Percentiles rank a stretch among this genome's conserved stretches.
Evolutionary conservation across 306 rosid genomes (phyloP).

Genomic region (Casuarina equisetifolia): DNA sequence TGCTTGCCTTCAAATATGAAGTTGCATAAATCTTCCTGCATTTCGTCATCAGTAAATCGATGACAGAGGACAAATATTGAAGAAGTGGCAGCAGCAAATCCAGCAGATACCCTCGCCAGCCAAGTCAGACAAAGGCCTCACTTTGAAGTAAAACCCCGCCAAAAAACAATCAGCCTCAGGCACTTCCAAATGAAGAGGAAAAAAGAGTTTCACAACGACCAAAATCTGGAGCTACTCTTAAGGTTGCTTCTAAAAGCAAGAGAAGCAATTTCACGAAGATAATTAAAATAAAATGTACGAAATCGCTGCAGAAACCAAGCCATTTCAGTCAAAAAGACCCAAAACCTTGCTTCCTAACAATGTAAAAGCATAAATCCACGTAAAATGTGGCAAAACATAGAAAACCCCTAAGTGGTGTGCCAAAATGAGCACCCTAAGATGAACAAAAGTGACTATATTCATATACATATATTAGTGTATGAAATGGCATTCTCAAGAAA

Average conservation of each 20-base stretch:
- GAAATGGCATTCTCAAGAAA: conserved; percentile 17
- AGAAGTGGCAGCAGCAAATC: conserved; percentile 29
- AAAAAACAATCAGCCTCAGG: not conserved
- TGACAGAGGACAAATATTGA: conserved; percentile 14
- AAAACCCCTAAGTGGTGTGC: not conserved
- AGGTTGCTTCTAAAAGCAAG: not conserved
- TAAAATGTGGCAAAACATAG: not conserved
- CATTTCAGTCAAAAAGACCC: not conserved
- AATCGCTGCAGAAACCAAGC: not conserved
- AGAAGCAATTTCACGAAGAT: not conserved
- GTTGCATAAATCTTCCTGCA: not conserved
- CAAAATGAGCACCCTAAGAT: conserved; percentile 22
- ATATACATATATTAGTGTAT: conserved; percentile 18
- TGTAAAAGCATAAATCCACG: not conserved
- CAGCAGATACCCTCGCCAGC: conserved; percentile 25
- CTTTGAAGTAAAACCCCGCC: not conserved
- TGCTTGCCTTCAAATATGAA: conserved; percentile 14
- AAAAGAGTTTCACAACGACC: not conserved
- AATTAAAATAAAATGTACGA: not conserved
- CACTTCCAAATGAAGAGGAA: not conserved
- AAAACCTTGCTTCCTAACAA: not conserved
- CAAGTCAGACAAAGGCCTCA: conserved; percentile 13
- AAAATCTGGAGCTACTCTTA: not conserved
- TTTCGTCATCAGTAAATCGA: conserved; percentile 11
- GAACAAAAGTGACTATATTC: conserved; percentile 21